Base-by-base conservation (phyloP, 176 grass and related monocot genomes). In the Musa itinerans region DNA sequence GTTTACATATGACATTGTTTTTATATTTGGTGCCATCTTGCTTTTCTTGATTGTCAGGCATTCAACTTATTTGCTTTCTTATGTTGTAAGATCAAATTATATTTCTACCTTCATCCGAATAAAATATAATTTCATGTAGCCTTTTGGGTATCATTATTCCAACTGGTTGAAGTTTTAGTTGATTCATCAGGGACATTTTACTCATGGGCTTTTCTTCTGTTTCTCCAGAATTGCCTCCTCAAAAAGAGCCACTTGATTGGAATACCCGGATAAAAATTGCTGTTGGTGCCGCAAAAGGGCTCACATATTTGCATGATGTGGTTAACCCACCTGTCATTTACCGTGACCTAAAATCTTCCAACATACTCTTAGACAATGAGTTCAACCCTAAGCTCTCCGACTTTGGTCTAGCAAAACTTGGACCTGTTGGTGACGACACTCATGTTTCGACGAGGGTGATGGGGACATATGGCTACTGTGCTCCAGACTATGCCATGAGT, bases 331-430 rank as follows among this genome's bases (percentile, higher is more conserved):
- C 78, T 13, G 78, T 73, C 52, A 80, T 80, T 64, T 80, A 80
- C 56, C 58, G 58, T 20, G 78, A 80, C 78, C 50, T 80, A 8
- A 80, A 80, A 80, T 80, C 78, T 64, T 8, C 78, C 19, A 80
- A 73, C 69, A 73, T 80, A 51, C 50, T 80, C 27, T 65, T 80
- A 11, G 69, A 80, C 58, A 25, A 80, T 20, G 50, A 80, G 7
- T 80, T 80, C 78, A 73, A 80, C 78, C 69, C 78, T 27, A 80
- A 80, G 78, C 78, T 73, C 55, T 80, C 78, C 1, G 78, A 80
- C 49, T 80, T 80, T 53, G 78, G 78, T 53, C 56, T 73, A 2
- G 48, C 57, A 23, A 73, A 73, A 27, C 56, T 80, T 14, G 78
- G 78, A 19, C 78, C 69, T 52, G 69, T 80, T 17, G 78, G 78